Percentiles rank a stretch among this genome's conserved stretches.
phyloP scores from a whole-genome alignment of 306 rosid genomes.

The Gynostemma pentaphyllum region DNA sequence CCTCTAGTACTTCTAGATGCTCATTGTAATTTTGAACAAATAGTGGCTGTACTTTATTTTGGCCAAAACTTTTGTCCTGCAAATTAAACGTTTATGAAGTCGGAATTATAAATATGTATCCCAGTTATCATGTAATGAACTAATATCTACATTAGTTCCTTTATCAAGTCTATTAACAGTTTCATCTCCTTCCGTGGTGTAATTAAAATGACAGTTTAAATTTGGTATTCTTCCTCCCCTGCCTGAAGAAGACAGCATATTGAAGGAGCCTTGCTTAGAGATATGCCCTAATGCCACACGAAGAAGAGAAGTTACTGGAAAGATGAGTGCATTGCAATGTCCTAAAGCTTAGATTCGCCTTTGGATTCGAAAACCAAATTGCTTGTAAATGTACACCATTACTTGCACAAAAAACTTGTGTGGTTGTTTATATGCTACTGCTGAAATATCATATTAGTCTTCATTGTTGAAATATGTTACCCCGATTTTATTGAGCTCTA shows the following conservation, averaged over 20 bases:
- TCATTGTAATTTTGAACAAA: not conserved
- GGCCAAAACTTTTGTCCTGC: too few relatives aligned
- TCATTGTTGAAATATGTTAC: too few relatives aligned
- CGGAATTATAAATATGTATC: not conserved
- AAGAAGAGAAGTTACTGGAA: slow-evolving; percentile 31
- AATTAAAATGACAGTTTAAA: slow-evolving; percentile 50
- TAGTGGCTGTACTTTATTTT: not conserved
- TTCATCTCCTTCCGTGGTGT: not conserved
- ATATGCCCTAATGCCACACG: slow-evolving; percentile 58
- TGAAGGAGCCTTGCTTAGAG: slow-evolving; percentile 75
- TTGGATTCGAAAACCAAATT: not conserved
- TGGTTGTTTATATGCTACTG: not conserved
- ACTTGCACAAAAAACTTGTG: not conserved
- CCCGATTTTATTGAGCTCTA: too few relatives aligned
- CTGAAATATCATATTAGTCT: not conserved
- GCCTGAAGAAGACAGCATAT: slow-evolving; percentile 49
- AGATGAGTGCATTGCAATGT: slow-evolving; percentile 27
- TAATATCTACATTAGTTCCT: not conserved
- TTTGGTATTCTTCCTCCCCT: slow-evolving; percentile 67
- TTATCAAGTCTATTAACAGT: not conserved
- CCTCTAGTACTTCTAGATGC: too few relatives aligned
- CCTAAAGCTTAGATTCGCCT: slow-evolving; percentile 37
- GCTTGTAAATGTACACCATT: not conserved
- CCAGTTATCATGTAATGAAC: not conserved
- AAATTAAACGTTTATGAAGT: too few relatives aligned